These are phyloP conservation scores for Piedraia hortae DNA, from an alignment of 2,329 filamentous ascomycete genomes.

Conservation along the genomic window DNA sequence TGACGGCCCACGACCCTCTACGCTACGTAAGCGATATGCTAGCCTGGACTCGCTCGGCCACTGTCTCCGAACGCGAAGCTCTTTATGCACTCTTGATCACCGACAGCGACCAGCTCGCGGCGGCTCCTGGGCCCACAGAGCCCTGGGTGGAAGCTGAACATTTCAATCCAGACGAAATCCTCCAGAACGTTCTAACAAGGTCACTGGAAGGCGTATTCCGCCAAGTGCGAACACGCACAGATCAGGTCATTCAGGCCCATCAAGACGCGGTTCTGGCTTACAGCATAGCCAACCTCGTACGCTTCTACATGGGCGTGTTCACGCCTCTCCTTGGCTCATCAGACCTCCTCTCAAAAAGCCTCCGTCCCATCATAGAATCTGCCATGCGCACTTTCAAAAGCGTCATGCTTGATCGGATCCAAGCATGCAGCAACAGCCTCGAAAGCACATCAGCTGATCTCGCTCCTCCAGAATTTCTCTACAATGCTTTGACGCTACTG, in stretches of 20 bases:
- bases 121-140: slow-evolving; percentile 15
- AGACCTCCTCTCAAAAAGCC: slow-evolving; percentile 40
- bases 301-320: slow-evolving; percentile 74
- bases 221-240: slow-evolving; percentile 65
- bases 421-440: slow-evolving; percentile 25
- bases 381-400: slow-evolving; percentile 60
- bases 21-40: slow-evolving; percentile 93
- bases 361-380: slow-evolving; percentile 42
- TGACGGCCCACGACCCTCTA: slow-evolving; percentile 71
- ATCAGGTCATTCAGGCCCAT: slow-evolving; percentile 77
- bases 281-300: slow-evolving; percentile 65
- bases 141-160: background rate
- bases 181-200: slow-evolving; percentile 41
- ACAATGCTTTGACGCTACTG: slow-evolving; percentile 54
- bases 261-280: slow-evolving; percentile 74
- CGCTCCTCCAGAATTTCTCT: slow-evolving; percentile 50
- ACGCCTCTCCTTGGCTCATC: slow-evolving; percentile 43
- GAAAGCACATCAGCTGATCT: slow-evolving; percentile 23
- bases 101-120: slow-evolving; percentile 55
- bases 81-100: slow-evolving; percentile 72
- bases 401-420: slow-evolving; percentile 54
- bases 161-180: slow-evolving; percentile 8
- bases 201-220: slow-evolving; percentile 58
- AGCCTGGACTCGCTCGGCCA: slow-evolving; percentile 82
- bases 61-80: slow-evolving; percentile 80